A percentile compares a stretch with the other conserved stretches of the same genome.
phyloP scores from a whole-genome alignment of 116 monocot genomes.

The Cymodocea nodosa region DNA sequence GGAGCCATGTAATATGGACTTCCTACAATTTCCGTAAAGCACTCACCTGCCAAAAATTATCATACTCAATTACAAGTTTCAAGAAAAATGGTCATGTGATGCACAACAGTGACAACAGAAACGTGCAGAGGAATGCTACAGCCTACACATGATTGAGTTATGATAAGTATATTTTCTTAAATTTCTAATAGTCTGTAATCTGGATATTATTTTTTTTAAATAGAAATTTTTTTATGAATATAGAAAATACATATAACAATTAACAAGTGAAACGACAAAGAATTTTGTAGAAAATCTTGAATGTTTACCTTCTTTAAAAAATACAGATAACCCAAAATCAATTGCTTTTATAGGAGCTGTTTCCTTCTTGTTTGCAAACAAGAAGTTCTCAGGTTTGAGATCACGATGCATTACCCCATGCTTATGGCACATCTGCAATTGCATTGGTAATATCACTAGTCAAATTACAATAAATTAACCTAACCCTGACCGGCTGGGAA shows the following conservation, averaged over 20 bases:
- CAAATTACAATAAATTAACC: too few species aligned
- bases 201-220: too few species aligned
- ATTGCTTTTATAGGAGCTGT: conserved; percentile 59
- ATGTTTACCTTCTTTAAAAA: conserved; percentile 51
- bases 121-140: too few species aligned
- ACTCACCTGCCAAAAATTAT: conserved; percentile 29
- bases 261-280: too few species aligned
- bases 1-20: conserved; percentile 94
- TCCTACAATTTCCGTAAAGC: conserved; percentile 70
- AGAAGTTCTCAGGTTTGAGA: conserved; percentile 82
- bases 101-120: too few species aligned
- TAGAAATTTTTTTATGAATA: too few species aligned
- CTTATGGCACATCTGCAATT: conserved; percentile 60
- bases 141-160: too few species aligned
- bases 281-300: background rate
- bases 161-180: too few species aligned
- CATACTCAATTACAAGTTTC: background rate
- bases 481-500: too few species aligned
- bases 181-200: too few species aligned
- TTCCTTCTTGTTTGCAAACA: conserved; percentile 79
- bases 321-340: conserved; percentile 72
- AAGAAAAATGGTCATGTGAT: background rate
- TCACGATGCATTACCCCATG: conserved; percentile 83
- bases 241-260: too few species aligned
- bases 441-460: background rate